Conservation (phyloP, 169 alveolate genomes). For the Fabrea salina region DNA sequence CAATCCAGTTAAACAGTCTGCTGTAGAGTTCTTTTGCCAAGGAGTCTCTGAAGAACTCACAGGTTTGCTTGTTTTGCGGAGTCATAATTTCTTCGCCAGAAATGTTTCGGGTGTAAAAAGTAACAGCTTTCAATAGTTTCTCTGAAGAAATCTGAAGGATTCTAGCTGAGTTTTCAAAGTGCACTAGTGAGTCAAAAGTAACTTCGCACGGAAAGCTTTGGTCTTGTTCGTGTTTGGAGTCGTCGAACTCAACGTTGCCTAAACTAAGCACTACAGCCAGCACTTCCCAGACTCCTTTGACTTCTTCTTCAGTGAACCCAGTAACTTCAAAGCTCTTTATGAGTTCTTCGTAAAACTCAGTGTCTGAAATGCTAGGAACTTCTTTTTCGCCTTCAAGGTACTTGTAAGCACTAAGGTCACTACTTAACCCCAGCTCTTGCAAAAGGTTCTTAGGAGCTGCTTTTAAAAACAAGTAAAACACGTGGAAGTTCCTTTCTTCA, state of each 20-base stretch:
- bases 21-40: conserved; percentile 95
- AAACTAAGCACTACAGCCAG: background rate
- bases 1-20: conserved; percentile 93
- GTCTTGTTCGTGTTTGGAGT: background rate
- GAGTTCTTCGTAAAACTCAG: conserved; percentile 36
- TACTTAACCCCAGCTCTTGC: conserved; percentile 16
- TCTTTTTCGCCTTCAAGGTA: conserved; percentile 45
- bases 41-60: conserved; percentile 89
- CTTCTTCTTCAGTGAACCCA: conserved; percentile 47
- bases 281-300: conserved; percentile 34
- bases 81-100: background rate
- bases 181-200: background rate
- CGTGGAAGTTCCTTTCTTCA: conserved; percentile 96
- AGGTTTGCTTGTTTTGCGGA: conserved; percentile 38
- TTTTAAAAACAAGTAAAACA: conserved; percentile 87
- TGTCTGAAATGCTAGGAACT: conserved; percentile 34
- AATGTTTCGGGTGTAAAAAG: background rate
- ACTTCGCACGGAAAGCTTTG: background rate
- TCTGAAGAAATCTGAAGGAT: background rate
- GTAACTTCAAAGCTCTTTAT: conserved; percentile 26
- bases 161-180: background rate
- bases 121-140: background rate
- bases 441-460: conserved; percentile 27
- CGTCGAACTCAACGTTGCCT: background rate
- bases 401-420: conserved; percentile 34